These are phyloP conservation scores for Bocquillonia castaneifolia DNA, from an alignment of 441 rosid species.

Conservation along the genomic window DNA sequence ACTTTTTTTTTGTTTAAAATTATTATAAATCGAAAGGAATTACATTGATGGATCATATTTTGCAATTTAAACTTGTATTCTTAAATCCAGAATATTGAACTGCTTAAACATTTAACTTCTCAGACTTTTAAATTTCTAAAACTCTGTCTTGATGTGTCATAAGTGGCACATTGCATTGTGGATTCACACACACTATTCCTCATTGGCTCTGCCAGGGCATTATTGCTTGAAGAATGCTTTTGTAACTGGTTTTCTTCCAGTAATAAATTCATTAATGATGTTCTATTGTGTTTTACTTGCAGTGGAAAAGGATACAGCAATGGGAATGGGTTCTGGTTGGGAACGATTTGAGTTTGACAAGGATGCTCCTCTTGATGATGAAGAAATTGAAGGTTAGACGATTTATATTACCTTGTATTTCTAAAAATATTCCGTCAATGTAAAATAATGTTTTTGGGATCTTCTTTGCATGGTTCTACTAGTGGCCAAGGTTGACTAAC, in stretches of 20 bases:
- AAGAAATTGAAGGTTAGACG: conserved; percentile 67
- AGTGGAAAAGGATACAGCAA: conserved; percentile 70
- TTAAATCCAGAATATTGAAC: not conserved
- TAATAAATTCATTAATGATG: not conserved
- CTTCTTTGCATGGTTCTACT: not conserved
- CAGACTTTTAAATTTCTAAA: not conserved
- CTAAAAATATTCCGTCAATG: not conserved
- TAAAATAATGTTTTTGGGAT: not conserved
- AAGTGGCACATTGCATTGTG: not conserved
- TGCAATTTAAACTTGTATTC: not conserved
- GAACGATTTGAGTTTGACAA: conserved; percentile 79
- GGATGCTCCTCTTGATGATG: conserved; percentile 91
- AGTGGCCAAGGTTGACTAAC: not conserved
- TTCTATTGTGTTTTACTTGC: conserved; percentile 25
- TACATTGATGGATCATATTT: not conserved
- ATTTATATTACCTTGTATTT: conserved; percentile 1
- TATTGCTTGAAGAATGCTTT: not conserved
- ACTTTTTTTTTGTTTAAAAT: not conserved
- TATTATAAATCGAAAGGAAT: not conserved
- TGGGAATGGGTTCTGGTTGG: conserved; percentile 74
- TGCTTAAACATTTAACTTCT: not conserved
- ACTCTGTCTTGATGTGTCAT: not conserved
- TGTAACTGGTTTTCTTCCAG: not conserved
- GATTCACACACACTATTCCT: not conserved
- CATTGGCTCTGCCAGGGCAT: not conserved